Conservation (phyloP, 177 flowering plant species). For the Telopea speciosissima region DNA sequence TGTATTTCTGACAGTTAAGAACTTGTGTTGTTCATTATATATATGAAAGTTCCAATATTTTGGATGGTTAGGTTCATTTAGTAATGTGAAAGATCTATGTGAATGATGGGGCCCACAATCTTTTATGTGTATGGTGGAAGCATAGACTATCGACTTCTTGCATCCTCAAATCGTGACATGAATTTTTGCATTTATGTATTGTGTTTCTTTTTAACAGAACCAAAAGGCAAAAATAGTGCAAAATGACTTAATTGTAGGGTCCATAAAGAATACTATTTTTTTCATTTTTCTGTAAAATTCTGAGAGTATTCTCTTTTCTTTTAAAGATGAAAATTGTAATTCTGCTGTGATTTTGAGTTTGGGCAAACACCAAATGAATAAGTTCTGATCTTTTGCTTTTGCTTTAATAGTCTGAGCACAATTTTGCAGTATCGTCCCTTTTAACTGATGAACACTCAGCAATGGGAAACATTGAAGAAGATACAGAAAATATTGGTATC, state of each 20-base stretch:
- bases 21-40: not conserved
- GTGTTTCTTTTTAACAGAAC: not conserved
- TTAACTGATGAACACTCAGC: conserved; percentile 37
- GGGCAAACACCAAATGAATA: not conserved
- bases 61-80: too few species aligned
- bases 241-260: conserved; percentile 4
- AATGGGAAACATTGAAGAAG: conserved; percentile 33
- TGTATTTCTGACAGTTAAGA: not conserved
- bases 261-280: too few species aligned
- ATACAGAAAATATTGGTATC: conserved; percentile 46
- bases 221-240: not conserved
- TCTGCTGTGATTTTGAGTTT: not conserved
- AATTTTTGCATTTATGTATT: not conserved
- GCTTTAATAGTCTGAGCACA: conserved; percentile 25
- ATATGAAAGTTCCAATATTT: too few species aligned
- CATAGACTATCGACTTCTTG: not conserved
- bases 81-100: too few species aligned
- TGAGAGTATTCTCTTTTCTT: too few species aligned
- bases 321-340: too few species aligned
- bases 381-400: conserved; percentile 8
- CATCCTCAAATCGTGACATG: not conserved
- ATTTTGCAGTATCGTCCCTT: conserved; percentile 30
- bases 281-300: too few species aligned
- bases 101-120: too few species aligned
- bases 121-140: not conserved